These are phyloP conservation scores for Protostelium mycophagum DNA, from an alignment of 78 protist species.

Conservation along the genomic window DNA sequence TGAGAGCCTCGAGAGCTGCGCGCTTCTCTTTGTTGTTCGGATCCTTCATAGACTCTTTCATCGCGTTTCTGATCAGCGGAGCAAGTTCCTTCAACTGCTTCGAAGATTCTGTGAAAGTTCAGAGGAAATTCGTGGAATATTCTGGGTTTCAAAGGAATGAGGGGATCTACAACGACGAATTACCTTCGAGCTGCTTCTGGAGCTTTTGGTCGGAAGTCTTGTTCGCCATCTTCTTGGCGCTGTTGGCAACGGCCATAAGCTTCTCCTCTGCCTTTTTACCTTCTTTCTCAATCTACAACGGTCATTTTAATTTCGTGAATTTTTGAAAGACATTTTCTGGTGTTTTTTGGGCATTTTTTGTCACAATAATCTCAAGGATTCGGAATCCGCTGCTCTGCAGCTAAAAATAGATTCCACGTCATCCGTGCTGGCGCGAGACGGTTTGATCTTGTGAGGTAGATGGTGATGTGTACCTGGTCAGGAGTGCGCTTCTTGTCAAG, in stretches of 20 bases:
- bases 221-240: neutral
- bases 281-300: neutral
- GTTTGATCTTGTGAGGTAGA: neutral
- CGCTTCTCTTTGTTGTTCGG: neutral
- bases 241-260: neutral
- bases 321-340: too few relatives aligned
- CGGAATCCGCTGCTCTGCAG: too few relatives aligned
- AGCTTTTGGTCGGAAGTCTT: neutral
- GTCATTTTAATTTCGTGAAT: neutral
- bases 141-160: too few relatives aligned
- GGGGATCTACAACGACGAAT: neutral
- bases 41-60: neutral
- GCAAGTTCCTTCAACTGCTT: neutral
- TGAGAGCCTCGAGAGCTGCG: neutral
- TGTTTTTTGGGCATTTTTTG: too few relatives aligned
- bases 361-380: too few relatives aligned
- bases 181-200: neutral
- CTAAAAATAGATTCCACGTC: too few relatives aligned
- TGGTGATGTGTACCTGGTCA: neutral
- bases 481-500: neutral
- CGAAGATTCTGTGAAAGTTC: neutral
- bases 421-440: too few relatives aligned
- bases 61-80: neutral
- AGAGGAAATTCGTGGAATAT: neutral
- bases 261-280: neutral